Conservation (phyloP, 2,329 filamentous ascomycete genomes). For the Penicillium sp. region DNA sequence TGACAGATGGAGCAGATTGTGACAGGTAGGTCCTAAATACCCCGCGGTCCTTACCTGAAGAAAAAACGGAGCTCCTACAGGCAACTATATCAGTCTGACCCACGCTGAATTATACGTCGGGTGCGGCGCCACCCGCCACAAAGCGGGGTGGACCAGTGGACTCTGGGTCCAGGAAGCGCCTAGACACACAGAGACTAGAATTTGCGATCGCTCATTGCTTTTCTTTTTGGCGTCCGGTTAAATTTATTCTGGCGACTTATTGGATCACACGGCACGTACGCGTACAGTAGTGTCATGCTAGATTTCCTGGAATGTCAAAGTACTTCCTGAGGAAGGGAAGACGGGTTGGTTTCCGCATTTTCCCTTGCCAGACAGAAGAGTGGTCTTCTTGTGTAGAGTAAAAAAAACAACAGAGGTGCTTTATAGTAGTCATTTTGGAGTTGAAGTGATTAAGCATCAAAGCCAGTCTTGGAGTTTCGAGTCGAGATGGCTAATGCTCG, state of each 20-base stretch:
- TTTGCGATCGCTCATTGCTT: neutral
- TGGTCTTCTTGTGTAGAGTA: too few species aligned
- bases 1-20: neutral
- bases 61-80: neutral
- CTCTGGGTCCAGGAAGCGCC: neutral
- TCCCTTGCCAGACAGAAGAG: too few species aligned
- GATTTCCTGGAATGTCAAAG: neutral
- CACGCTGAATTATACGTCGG: neutral
- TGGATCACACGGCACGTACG: neutral
- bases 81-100: neutral
- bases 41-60: neutral
- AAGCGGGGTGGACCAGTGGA: neutral
- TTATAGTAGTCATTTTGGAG: too few species aligned
- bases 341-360: too few species aligned
- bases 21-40: neutral
- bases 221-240: neutral
- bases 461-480: too few species aligned
- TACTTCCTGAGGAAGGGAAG: neutral
- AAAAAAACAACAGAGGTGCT: too few species aligned
- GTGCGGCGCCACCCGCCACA: neutral
- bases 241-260: neutral
- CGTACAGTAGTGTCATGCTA: neutral
- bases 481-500: too few species aligned
- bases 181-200: neutral
- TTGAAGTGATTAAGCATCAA: too few species aligned